These are phyloP conservation scores for Spergularia azorica DNA, from an alignment of 179 eudicot genomes.

Conservation along the genomic window DNA sequence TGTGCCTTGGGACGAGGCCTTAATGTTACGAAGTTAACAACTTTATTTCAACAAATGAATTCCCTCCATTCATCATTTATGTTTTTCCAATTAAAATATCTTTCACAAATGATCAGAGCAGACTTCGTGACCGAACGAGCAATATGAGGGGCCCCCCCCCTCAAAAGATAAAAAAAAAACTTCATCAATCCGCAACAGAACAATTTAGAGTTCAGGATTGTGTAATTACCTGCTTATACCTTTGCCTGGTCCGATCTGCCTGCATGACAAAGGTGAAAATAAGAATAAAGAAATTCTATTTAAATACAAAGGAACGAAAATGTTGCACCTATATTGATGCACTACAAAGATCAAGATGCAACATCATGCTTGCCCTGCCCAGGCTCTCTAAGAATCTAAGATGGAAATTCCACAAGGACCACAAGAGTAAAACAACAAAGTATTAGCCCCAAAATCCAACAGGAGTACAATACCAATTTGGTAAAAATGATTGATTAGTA, in stretches of 20 bases:
- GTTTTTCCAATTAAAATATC: not conserved
- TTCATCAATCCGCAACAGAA: not conserved
- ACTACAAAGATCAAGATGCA: too few relatives aligned
- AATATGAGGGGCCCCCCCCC: not conserved
- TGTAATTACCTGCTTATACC: conserved; percentile 57
- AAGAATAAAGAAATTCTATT: not conserved
- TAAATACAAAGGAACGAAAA: not conserved
- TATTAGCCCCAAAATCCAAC: too few relatives aligned
- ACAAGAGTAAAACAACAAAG: too few relatives aligned
- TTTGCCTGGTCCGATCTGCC: conserved; percentile 54
- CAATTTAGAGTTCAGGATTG: conserved; percentile 5
- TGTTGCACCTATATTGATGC: too few relatives aligned
- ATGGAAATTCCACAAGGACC: too few relatives aligned
- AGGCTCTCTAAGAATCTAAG: too few relatives aligned
- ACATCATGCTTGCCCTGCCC: too few relatives aligned
- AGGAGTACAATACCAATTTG: too few relatives aligned
- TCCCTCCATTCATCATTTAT: not conserved
- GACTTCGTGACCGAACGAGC: not conserved
- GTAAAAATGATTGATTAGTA: too few relatives aligned
- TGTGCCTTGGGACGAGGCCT: not conserved
- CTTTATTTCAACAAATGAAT: not conserved
- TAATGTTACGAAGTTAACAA: not conserved
- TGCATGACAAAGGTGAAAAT: conserved; percentile 34
- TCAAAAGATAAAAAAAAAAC: too few relatives aligned
- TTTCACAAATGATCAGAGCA: not conserved